Base-by-base conservation (phyloP, 2,329 filamentous ascomycete genomes). In the Xylaria digitata region DNA sequence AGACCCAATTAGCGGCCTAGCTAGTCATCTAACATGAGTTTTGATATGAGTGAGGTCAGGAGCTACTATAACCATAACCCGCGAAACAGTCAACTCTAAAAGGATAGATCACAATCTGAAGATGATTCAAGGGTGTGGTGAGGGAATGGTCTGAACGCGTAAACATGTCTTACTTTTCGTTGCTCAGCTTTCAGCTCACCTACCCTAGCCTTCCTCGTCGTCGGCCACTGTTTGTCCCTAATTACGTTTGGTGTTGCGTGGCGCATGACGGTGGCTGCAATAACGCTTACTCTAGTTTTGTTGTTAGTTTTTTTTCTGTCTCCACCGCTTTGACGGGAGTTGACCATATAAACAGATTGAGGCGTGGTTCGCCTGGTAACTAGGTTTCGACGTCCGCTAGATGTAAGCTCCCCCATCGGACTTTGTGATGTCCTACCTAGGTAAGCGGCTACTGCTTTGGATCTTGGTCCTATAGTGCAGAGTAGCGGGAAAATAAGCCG, bases 131-230 rank as follows among this genome's bases (percentile, higher is more conserved):
- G 9, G 7, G 1, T 34, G 9, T 34, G 7, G 32, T 8, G 32
- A 11, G 32, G 32, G 32, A 34, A 1, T 34, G 32, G 37, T 43
- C 6, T 3, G 46, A 26, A 26, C 26, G 26, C 26, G 26, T 26
- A 26, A 26, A 26, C 32, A 1, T 42, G 60, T 62, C 52, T 49
- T 37, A 56, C 11, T 11, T 62, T 11, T n/a, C 3, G 21, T n/a
- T 7, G 32, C 34, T 55, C 60, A 43, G 46, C 52, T 43, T 32
- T 50, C 60, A 56, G 50, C 60, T 62, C 32, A 50, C n/a, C 53
- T 9, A 5, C 3, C 19, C 37, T 11, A 54, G 50, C 30, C 49
- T n/a, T 53, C 15, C 37, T 32, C 21, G 13, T 32, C 43, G n/a
- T 61, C 40, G 8, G 26, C n/a, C 49, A 30, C 17, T 11, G n/a